Evolutionary conservation across 1,139 yeast species (phyloP).

Genomic region (Pichiaceae sp.): DNA sequence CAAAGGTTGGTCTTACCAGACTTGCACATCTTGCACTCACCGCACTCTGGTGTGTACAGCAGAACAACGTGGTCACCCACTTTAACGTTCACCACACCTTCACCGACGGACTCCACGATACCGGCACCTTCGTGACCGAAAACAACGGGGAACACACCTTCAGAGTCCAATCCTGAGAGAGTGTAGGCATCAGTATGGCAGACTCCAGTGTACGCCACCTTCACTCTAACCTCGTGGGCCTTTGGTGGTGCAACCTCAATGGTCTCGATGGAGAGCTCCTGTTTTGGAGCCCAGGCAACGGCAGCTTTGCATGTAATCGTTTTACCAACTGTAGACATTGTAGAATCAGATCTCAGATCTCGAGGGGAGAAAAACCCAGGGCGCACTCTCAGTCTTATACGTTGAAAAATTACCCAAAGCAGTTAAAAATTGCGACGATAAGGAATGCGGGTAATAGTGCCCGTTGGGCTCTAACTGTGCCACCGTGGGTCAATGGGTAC

Average conservation of each 20-base stretch:
- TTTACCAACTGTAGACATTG: conserved; percentile 23
- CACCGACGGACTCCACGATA: conserved; percentile 85
- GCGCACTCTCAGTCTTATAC: background rate
- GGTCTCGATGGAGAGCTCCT: conserved; percentile 79
- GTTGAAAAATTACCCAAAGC: conserved; percentile 11
- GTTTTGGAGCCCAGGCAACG: conserved; percentile 92
- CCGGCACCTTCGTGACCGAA: conserved; percentile 99
- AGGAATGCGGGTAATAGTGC: conserved; percentile 31
- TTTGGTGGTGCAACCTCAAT: conserved; percentile 88
- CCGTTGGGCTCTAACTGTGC: conserved; percentile 50
- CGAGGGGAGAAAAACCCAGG: background rate
- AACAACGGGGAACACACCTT: conserved; percentile 88
- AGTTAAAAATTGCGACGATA: background rate
- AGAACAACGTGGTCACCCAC: conserved; percentile 89
- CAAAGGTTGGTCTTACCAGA: conserved; percentile 95
- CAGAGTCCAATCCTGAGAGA: conserved; percentile 89
- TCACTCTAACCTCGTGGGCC: conserved; percentile 95
- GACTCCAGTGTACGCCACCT: conserved; percentile 81
- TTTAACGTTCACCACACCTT: conserved; percentile 80
- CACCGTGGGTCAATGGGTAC: too few relatives aligned
- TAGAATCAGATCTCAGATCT: conserved; percentile 1
- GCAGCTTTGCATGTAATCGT: conserved; percentile 86
- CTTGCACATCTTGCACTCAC: conserved; percentile 88
- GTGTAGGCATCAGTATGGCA: conserved; percentile 99
- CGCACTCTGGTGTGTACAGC: conserved; percentile 93